Percentiles rank a stretch among this genome's conserved stretches.
Conservation (phyloP, 2,329 filamentous ascomycete genomes). For the Coniochaeta sp. region DNA sequence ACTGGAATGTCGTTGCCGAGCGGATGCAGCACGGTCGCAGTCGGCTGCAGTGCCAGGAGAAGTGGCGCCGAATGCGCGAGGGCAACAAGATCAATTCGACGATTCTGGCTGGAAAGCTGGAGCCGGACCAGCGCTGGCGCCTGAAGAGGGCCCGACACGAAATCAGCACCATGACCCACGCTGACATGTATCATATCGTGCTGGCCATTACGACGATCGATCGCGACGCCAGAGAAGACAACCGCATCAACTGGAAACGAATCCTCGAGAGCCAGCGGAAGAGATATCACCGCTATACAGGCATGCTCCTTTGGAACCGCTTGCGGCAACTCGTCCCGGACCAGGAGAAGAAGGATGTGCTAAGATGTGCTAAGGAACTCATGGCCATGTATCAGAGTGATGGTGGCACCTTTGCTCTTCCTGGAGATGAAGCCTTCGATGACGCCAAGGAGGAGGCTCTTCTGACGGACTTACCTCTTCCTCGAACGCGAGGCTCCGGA, state of each 20-base stretch:
- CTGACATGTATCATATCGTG: slow-evolving; percentile 37
- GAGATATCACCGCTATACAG: slow-evolving; percentile 11
- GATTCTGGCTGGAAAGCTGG: slow-evolving; percentile 9
- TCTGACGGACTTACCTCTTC: neutral
- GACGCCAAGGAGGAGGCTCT: neutral
- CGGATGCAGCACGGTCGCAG: slow-evolving; percentile 55
- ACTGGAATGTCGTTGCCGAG: slow-evolving; percentile 59
- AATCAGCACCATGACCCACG: slow-evolving; percentile 31
- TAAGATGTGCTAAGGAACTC: slow-evolving; percentile 12
- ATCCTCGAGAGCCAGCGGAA: slow-evolving; percentile 6
- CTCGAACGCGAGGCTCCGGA: neutral
- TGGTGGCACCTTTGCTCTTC: slow-evolving; percentile 3
- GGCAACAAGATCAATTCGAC: slow-evolving; percentile 12
- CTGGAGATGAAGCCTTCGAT: slow-evolving; percentile 1
- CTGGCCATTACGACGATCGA: slow-evolving; percentile 33
- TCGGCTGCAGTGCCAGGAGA: slow-evolving; percentile 59
- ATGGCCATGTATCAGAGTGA: slow-evolving; percentile 14
- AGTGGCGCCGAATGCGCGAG: slow-evolving; percentile 52
- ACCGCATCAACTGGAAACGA: neutral
- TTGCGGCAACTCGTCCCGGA: slow-evolving; percentile 12
- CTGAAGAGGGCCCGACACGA: slow-evolving; percentile 35
- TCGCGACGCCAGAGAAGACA: slow-evolving; percentile 30
- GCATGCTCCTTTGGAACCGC: slow-evolving; percentile 14
- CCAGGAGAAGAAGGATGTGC: slow-evolving; percentile 9
- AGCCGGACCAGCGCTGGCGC: slow-evolving; percentile 25